These are phyloP conservation scores for Venturia effusa DNA, from an alignment of 2,329 filamentous ascomycete genomes.

Conservation along the genomic window DNA sequence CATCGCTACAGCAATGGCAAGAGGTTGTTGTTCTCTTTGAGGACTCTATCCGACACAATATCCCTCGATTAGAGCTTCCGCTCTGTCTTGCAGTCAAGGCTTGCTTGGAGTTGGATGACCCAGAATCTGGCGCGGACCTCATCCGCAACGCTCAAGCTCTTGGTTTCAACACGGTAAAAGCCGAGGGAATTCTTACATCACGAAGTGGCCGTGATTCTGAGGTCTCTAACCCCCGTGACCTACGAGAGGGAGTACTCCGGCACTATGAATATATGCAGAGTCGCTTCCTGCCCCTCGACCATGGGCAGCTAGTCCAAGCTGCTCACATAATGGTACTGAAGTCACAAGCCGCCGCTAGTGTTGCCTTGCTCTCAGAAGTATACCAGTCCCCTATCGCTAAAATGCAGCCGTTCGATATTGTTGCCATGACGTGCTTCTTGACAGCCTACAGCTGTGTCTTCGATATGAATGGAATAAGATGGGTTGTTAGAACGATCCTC, in stretches of 20 bases:
- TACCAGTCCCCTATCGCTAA: background rate
- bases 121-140: background rate
- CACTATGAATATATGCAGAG: background rate
- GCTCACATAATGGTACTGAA: background rate
- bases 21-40: background rate
- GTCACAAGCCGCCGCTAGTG: background rate
- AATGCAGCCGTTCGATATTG: background rate
- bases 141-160: background rate
- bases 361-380: background rate
- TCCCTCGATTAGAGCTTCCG: background rate
- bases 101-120: background rate
- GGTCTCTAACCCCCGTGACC: background rate
- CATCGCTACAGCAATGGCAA: background rate
- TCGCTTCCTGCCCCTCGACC: background rate
- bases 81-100: background rate
- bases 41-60: background rate
- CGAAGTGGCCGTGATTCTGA: background rate
- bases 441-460: background rate
- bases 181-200: background rate
- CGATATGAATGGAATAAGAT: background rate
- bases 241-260: background rate
- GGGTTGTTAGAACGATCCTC: background rate
- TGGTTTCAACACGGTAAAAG: background rate
- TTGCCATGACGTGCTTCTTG: background rate
- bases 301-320: background rate